Conservation (phyloP, 441 rosid genomes). For the Sinapis alba region DNA sequence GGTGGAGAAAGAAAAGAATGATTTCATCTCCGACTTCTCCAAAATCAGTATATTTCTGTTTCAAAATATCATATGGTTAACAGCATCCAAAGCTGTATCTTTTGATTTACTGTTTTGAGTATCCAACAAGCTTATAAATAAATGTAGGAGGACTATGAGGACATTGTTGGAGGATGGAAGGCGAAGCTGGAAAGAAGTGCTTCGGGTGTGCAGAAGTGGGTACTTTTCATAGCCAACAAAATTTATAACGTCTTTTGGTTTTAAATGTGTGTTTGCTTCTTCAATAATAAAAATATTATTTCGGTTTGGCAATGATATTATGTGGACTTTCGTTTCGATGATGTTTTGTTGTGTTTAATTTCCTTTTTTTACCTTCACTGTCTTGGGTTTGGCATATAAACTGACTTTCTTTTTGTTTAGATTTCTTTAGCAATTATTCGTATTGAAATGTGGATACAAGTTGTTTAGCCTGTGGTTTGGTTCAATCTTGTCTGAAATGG, state of each 20-base stretch:
- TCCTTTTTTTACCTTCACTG: not conserved
- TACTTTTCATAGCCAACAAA: conserved; percentile 68
- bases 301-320: not conserved
- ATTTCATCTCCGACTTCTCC: conserved; percentile 70
- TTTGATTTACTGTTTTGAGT: not conserved
- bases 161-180: conserved; percentile 89
- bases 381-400: not conserved
- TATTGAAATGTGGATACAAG: not conserved
- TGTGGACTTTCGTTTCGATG: no score
- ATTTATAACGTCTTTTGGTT: not conserved
- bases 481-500: not conserved
- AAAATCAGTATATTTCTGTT: conserved; percentile 44
- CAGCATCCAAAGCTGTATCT: not conserved
- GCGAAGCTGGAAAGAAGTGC: conserved; percentile 75
- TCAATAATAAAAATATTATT: conserved; percentile 5
- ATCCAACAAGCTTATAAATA: not conserved
- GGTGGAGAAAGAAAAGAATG: conserved; percentile 70
- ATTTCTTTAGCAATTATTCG: not conserved
- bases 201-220: conserved; percentile 84
- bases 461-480: not conserved
- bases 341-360: not conserved
- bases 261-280: not conserved
- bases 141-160: conserved; percentile 84
- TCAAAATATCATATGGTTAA: not conserved
- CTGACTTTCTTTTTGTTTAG: not conserved